phyloP scores from a whole-genome alignment of 2,329 filamentous ascomycete species.

The Penicillium paneum region DNA sequence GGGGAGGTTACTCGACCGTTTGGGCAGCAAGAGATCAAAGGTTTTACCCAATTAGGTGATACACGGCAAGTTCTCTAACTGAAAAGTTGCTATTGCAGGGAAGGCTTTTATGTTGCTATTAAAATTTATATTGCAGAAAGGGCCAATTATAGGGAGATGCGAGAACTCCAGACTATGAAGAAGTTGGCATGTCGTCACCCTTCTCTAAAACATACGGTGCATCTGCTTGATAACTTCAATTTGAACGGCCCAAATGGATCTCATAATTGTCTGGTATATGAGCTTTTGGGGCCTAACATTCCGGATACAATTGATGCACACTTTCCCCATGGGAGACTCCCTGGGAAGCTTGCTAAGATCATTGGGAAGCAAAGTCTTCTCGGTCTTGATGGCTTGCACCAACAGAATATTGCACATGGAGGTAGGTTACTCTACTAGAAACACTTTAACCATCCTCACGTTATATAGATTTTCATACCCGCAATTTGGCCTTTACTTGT shows the following conservation, averaged over 20 bases:
- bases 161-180: slow-evolving; percentile 19
- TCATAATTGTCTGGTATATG: slow-evolving; percentile 46
- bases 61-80: slow-evolving; percentile 5
- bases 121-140: slow-evolving; percentile 23
- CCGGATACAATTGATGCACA: slow-evolving; percentile 36
- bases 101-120: slow-evolving; percentile 23
- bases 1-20: slow-evolving; percentile 37
- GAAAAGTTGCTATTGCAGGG: slow-evolving; percentile 14
- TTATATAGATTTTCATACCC: slow-evolving; percentile 28
- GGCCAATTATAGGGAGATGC: slow-evolving; percentile 6
- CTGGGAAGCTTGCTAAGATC: slow-evolving; percentile 41
- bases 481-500: slow-evolving; percentile 29
- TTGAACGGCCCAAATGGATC: slow-evolving; percentile 45
- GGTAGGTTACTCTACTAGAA: slow-evolving; percentile 21
- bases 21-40: slow-evolving; percentile 36
- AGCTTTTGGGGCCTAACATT: slow-evolving; percentile 43
- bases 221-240: slow-evolving; percentile 39
- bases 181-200: slow-evolving; percentile 13
- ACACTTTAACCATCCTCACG: slow-evolving; percentile 5
- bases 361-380: slow-evolving; percentile 42
- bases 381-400: slow-evolving; percentile 40
- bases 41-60: slow-evolving; percentile 8
- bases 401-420: slow-evolving; percentile 41
- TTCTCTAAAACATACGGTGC: slow-evolving; percentile 31
- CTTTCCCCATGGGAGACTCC: slow-evolving; percentile 37